Percentiles rank a stretch among this genome's conserved stretches.
Evolutionary conservation across 352 stramenopile genomes (phyloP).

Genomic region (Lagenidium giganteum): DNA sequence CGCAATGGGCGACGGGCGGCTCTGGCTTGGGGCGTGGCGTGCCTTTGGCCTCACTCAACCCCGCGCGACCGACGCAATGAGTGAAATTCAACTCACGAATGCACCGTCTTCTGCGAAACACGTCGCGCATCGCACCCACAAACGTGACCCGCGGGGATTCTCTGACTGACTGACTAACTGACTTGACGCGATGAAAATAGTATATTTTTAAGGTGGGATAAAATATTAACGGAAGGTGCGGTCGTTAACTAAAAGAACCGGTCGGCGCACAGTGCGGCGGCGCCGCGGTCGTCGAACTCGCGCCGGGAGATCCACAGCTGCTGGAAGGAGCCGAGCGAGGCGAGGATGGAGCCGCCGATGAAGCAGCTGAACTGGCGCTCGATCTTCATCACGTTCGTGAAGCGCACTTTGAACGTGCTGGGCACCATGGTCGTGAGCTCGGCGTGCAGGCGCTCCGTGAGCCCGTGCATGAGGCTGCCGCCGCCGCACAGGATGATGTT

Average conservation of each 20-base stretch:
- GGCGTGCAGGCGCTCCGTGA: conserved; percentile 75
- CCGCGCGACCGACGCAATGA: too few species aligned
- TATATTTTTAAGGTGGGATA: background rate
- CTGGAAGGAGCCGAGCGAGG: conserved; percentile 85
- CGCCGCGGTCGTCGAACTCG: conserved; percentile 81
- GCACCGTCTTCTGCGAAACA: too few species aligned
- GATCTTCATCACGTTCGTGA: conserved; percentile 77
- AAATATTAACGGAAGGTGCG: background rate
- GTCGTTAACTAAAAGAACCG: conserved; percentile 47
- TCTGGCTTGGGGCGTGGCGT: too few species aligned
- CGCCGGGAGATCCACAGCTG: conserved; percentile 84
- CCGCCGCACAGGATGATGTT: conserved; percentile 87
- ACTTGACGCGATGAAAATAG: too few species aligned
- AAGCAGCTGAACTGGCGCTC: conserved; percentile 86
- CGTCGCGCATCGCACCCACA: too few species aligned
- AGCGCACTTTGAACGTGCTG: conserved; percentile 84
- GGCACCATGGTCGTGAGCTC: conserved; percentile 77
- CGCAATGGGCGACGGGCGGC: too few species aligned
- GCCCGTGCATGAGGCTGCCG: conserved; percentile 58
- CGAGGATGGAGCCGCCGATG: conserved; percentile 84
- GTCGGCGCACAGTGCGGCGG: conserved; percentile 53
- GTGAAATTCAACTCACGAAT: too few species aligned
- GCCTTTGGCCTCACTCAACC: too few species aligned
- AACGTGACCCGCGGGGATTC: too few species aligned
- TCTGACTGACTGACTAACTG: too few species aligned